Evolutionary conservation across 208 protist species (phyloP).

Genomic region (Trypanosoma platydactyli): DNA sequence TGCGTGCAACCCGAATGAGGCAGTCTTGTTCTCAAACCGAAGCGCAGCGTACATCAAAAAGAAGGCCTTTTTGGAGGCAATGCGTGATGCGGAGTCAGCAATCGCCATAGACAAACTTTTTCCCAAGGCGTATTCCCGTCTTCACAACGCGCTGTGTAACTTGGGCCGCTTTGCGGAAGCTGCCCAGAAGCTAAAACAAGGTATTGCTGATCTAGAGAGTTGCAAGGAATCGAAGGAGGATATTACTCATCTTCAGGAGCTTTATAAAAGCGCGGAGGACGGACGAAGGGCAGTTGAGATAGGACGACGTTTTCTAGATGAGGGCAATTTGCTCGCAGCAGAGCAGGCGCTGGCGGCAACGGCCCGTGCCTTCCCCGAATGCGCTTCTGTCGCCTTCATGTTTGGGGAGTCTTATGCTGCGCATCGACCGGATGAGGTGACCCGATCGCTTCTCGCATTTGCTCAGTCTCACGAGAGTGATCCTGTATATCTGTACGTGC

Average conservation of each 20-base stretch:
- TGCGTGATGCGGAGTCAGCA: slow-evolving; percentile 66
- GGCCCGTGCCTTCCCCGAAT: slow-evolving; percentile 63
- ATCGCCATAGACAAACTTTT: slow-evolving; percentile 80
- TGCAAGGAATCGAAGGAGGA: slow-evolving; percentile 31
- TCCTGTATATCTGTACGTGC: slow-evolving; percentile 68
- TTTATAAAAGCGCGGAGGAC: slow-evolving; percentile 47
- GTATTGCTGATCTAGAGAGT: slow-evolving; percentile 21
- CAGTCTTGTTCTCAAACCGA: slow-evolving; percentile 70
- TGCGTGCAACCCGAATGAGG: slow-evolving; percentile 47
- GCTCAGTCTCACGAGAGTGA: slow-evolving; percentile 47
- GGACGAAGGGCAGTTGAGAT: slow-evolving; percentile 38
- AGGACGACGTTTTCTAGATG: slow-evolving; percentile 39
- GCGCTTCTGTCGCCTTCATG: slow-evolving; percentile 53
- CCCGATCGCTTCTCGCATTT: slow-evolving; percentile 49
- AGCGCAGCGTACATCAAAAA: slow-evolving; percentile 68
- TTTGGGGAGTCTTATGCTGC: slow-evolving; percentile 55
- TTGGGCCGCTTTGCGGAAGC: slow-evolving; percentile 69
- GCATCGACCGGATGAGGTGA: slow-evolving; percentile 53
- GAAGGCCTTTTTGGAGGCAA: slow-evolving; percentile 45
- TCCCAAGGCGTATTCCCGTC: slow-evolving; percentile 82
- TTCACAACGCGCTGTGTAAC: slow-evolving; percentile 82
- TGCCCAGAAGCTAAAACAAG: slow-evolving; percentile 31
- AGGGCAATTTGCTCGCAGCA: slow-evolving; percentile 37
- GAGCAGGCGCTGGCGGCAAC: slow-evolving; percentile 30
- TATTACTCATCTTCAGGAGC: slow-evolving; percentile 45